Percentiles rank a stretch among this genome's conserved stretches.
Evolutionary conservation across 345 rosid genomes (phyloP).

Genomic region (Firmiana major): DNA sequence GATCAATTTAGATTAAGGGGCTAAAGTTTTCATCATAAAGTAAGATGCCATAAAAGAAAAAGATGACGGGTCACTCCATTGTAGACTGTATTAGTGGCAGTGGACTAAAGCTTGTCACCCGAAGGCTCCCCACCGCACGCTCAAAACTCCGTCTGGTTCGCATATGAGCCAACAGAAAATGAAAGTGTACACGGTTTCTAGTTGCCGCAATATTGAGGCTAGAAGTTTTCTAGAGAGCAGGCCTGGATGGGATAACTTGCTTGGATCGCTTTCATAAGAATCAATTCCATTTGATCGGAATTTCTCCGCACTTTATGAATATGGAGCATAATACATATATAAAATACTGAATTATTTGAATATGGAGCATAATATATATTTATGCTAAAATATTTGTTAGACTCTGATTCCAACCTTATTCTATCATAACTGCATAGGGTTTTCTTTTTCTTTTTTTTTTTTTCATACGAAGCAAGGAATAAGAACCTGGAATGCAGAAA

Average conservation of each 20-base stretch:
- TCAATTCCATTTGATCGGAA: not conserved
- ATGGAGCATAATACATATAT: not conserved
- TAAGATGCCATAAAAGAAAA: not conserved
- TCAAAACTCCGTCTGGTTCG: not conserved
- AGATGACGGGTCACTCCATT: not conserved
- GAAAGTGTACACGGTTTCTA: not conserved
- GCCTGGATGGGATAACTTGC: not conserved
- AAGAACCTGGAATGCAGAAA: not conserved
- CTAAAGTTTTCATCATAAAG: not conserved
- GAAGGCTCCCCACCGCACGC: not conserved
- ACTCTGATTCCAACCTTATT: not conserved
- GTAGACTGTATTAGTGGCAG: not conserved
- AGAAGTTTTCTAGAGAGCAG: not conserved
- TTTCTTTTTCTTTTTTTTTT: not conserved
- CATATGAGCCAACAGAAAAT: not conserved
- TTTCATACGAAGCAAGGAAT: not conserved
- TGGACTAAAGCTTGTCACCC: not conserved
- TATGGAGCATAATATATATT: not conserved
- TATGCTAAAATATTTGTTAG: not conserved
- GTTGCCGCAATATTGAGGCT: conserved; percentile 12
- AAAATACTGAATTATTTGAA: not conserved
- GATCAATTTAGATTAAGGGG: not conserved
- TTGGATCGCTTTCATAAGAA: not conserved
- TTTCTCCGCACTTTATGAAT: not conserved
- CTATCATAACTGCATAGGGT: not conserved